These are phyloP conservation scores for Chaetomidium leptoderma DNA, from an alignment of 495 filamentous ascomycete species.

Conservation along the genomic window DNA sequence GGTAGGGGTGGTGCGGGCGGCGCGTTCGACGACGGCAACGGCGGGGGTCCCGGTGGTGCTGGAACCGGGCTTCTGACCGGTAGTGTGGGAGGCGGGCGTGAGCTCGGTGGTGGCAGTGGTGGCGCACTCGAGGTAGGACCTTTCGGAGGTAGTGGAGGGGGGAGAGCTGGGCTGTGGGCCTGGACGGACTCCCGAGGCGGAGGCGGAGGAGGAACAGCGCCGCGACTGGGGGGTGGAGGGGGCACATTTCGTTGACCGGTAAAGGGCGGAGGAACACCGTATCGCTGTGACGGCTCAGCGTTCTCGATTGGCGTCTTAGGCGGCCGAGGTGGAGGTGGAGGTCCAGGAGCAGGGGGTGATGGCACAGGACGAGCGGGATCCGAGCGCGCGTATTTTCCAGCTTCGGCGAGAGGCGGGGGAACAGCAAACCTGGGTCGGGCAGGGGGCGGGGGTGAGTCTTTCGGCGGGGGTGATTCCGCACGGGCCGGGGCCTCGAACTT, in stretches of 20 bases:
- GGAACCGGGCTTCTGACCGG: constrained; percentile 42
- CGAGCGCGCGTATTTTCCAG: constrained; percentile 66
- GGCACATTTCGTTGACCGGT: constrained; percentile 63
- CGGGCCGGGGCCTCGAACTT: constrained; percentile 37
- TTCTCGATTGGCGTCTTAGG: constrained; percentile 80
- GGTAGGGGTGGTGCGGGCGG: constrained; percentile 36
- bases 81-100: constrained; percentile 41
- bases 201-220: constrained; percentile 61
- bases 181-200: constrained; percentile 51
- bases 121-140: constrained; percentile 55
- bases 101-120: constrained; percentile 52
- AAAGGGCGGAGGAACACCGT: constrained; percentile 81
- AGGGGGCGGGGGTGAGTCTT: constrained; percentile 53
- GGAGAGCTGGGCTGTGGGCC: constrained; percentile 36
- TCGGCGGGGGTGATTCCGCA: constrained; percentile 52
- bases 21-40: constrained; percentile 37
- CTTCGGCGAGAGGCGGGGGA: constrained; percentile 80
- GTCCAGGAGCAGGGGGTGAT: constrained; percentile 60
- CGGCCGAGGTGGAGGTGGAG: constrained; percentile 80
- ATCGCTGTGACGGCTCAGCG: constrained; percentile 48
- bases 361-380: constrained; percentile 57
- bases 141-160: constrained; percentile 70
- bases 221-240: constrained; percentile 71
- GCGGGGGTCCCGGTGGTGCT: constrained; percentile 48
- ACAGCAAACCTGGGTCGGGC: constrained; percentile 66